Conservation (phyloP, 768 basidiomycete genomes). For the Tricholoma saponaceum region DNA sequence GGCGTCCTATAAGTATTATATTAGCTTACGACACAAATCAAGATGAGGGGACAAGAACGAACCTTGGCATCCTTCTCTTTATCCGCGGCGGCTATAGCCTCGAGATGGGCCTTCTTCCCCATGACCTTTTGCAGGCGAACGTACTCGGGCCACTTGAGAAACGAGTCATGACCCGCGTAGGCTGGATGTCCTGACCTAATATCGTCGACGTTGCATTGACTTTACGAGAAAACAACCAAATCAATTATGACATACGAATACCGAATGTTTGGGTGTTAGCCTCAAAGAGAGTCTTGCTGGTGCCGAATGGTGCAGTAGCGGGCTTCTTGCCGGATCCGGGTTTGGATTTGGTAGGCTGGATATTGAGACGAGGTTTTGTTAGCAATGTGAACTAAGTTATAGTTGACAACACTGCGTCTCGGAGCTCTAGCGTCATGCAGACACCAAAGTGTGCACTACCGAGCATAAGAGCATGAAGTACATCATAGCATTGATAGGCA, state of each 20-base stretch:
- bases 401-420: too few species aligned
- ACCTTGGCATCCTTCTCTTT: constrained; percentile 84
- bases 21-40: background rate
- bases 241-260: constrained; percentile 49
- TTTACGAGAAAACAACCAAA: background rate
- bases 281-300: constrained; percentile 64
- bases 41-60: background rate
- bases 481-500: constrained; percentile 30
- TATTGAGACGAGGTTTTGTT: too few species aligned
- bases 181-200: too few species aligned
- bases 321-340: constrained; percentile 76
- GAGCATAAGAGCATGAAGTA: constrained; percentile 32
- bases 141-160: constrained; percentile 99
- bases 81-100: constrained; percentile 96
- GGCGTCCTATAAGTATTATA: constrained; percentile 49
- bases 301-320: constrained; percentile 79
- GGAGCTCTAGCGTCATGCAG: too few species aligned
- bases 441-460: constrained; percentile 24
- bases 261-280: too few species aligned
- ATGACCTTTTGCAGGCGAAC: too few species aligned
- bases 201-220: too few species aligned
- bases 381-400: too few species aligned
- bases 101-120: too few species aligned
- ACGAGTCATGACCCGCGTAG: constrained; percentile 83
- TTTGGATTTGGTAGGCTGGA: constrained; percentile 82